Conservation (phyloP, 2,329 filamentous ascomycete genomes). For the Raffaelea ambrosiae region DNA sequence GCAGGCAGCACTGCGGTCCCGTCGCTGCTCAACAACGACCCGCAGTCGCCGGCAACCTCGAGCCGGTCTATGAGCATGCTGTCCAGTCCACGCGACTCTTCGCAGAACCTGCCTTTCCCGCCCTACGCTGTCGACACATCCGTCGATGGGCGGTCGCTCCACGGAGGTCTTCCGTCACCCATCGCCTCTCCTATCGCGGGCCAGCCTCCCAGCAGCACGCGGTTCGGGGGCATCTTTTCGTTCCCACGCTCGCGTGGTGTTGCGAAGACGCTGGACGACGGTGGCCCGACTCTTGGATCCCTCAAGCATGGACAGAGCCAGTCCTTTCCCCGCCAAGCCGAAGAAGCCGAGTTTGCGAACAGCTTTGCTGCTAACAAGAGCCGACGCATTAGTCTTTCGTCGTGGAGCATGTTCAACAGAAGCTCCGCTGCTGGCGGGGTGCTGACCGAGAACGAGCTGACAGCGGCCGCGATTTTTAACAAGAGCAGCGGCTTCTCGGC, state of each 20-base stretch:
- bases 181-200: constrained; percentile 14
- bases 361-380: constrained; percentile 31
- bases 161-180: constrained; percentile 31
- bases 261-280: constrained; percentile 52
- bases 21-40: constrained; percentile 25
- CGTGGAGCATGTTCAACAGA: constrained; percentile 50
- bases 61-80: constrained; percentile 46
- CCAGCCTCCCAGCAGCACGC: constrained; percentile 27
- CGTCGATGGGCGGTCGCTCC: constrained; percentile 34
- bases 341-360: constrained; percentile 40
- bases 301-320: constrained; percentile 67
- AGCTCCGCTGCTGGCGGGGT: constrained; percentile 40
- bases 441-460: constrained; percentile 22
- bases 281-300: constrained; percentile 58
- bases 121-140: constrained; percentile 33
- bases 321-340: constrained; percentile 60
- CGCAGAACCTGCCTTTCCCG: constrained; percentile 48
- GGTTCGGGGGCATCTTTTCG: constrained; percentile 41
- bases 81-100: constrained; percentile 54
- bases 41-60: constrained; percentile 55
- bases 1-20: neutral
- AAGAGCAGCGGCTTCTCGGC: constrained; percentile 27
- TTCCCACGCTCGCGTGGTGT: constrained; percentile 53
- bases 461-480: constrained; percentile 17
- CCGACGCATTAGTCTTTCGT: constrained; percentile 49